Evolutionary conservation across 257 asterid genomes (phyloP).

Genomic region (Nyctanthes arbortristis): DNA sequence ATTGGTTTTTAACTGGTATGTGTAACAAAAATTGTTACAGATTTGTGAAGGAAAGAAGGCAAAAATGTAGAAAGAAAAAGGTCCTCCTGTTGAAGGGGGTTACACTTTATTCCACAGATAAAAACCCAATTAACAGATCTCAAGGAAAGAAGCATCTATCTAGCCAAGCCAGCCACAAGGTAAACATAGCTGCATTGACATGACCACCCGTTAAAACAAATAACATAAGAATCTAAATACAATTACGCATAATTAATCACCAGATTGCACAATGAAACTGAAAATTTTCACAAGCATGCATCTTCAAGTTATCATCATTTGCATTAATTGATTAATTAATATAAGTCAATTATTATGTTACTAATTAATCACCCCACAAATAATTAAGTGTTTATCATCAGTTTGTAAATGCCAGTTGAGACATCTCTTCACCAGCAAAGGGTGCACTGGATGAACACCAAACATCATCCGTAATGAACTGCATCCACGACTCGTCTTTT

Average conservation of each 20-base stretch:
- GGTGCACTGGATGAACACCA: constrained; percentile 72
- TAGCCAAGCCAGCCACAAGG: constrained; percentile 43
- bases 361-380: constrained; percentile 20
- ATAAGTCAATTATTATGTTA: constrained; percentile 20
- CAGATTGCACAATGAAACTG: constrained; percentile 32
- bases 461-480: constrained; percentile 83
- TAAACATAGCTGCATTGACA: too few relatives aligned
- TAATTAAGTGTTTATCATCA: constrained; percentile 25
- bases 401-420: constrained; percentile 59
- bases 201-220: constrained; percentile 36
- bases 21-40: too few relatives aligned
- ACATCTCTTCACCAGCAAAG: constrained; percentile 54
- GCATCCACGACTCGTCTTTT: constrained; percentile 91
- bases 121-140: constrained; percentile 41
- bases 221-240: constrained; percentile 40
- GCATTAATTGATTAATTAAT: constrained; percentile 10
- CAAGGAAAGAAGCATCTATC: too few relatives aligned
- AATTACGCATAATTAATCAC: constrained; percentile 55
- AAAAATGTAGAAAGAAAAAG: not conserved
- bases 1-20: too few relatives aligned
- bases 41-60: not conserved
- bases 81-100: constrained; percentile 14
- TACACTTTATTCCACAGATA: constrained; percentile 48
- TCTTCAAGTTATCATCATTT: constrained; percentile 19
- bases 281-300: constrained; percentile 26